Base-by-base conservation (phyloP, 441 rosid species). In the Populus trichocarpa region DNA sequence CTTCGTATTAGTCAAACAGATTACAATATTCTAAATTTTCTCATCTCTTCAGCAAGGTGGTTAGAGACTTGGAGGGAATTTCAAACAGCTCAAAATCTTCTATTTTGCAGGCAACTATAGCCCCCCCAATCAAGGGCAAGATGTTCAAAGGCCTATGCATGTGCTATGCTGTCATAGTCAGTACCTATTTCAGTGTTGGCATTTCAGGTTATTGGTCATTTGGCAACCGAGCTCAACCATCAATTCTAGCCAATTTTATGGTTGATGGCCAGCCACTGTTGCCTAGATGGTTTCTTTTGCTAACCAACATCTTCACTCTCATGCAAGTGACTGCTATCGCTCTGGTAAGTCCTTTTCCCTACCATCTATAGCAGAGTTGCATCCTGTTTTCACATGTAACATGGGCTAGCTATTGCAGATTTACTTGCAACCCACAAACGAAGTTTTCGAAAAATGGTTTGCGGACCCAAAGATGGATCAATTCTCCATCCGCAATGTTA, bases 131-230 rank as follows among this genome's bases (percentile, higher is more conserved):
- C 23, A 85, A 87, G 79, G 92, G 90, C 35, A 89, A 90, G 85
- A 88, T 89, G 92, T 86, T 88, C 57, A 90, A 87, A 74, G 94
- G 91, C 13, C 75, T 89, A 8, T 85, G 85, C 69, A 57, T 89
- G 0, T 90, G 92, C 70, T 90, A 84, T 67, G 74, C 80, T 22
- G 88, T 88, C 7, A 77, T 86, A 70, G 69, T 71, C 12, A 70
- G 42, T 77, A 83, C 92, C 18, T 89, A 65, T 72, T 84, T 84
- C 82, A 81, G 88, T 38, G 89, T 89, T 12, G 89, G 79, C 1
- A 75, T 90, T 28, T 87, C 91, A 18, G 92, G 94, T 23, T 89
- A 89, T 63, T 90, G 94, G 91, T 83, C 92, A 23, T 90, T 89
- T 42, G 91, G 92, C 0, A 89, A 84, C 69, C 78, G 79, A 64